phyloP scores from a whole-genome alignment of 1,284 basidiomycete genomes.

The Ceratobasidium theobromae region DNA sequence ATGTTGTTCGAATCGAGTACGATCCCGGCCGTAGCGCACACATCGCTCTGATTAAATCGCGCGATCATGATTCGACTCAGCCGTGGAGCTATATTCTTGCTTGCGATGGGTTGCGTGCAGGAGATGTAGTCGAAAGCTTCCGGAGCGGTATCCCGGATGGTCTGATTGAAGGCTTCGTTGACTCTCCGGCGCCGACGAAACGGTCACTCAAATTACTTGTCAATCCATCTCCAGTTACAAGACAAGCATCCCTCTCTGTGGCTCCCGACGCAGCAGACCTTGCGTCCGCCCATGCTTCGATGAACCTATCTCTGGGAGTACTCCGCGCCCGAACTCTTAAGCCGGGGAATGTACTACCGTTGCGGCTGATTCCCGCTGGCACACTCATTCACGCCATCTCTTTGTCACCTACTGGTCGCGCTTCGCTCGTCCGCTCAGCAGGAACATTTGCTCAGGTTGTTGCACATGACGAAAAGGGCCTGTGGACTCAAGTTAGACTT shows the following conservation, averaged over 20 bases:
- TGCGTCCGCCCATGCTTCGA: constrained; percentile 51
- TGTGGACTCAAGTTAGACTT: constrained; percentile 82
- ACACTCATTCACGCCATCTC: constrained; percentile 89
- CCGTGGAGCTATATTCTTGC: constrained; percentile 83
- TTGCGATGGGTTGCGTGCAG: constrained; percentile 84
- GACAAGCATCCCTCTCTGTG: constrained; percentile 34
- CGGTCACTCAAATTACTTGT: constrained; percentile 17
- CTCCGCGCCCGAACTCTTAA: constrained; percentile 84
- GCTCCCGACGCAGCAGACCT: constrained; percentile 36
- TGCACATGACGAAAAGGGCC: constrained; percentile 65
- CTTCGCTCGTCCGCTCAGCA: constrained; percentile 84
- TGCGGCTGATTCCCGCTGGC: constrained; percentile 89
- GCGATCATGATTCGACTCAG: constrained; percentile 48
- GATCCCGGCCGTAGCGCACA: constrained; percentile 94
- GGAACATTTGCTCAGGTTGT: constrained; percentile 86
- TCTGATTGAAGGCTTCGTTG: constrained; percentile 15
- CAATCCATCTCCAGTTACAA: constrained; percentile 18
- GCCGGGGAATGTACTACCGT: constrained; percentile 90
- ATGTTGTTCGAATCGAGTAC: constrained; percentile 94
- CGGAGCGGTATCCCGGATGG: constrained; percentile 50
- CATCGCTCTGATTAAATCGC: constrained; percentile 81
- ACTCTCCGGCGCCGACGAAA: constrained; percentile 11
- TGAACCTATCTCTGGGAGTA: constrained; percentile 75
- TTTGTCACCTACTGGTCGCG: constrained; percentile 74
- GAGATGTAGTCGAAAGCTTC: constrained; percentile 88